Base-by-base conservation (phyloP, 176 grass and related monocot genomes). In the Musa schizocarpa region DNA sequence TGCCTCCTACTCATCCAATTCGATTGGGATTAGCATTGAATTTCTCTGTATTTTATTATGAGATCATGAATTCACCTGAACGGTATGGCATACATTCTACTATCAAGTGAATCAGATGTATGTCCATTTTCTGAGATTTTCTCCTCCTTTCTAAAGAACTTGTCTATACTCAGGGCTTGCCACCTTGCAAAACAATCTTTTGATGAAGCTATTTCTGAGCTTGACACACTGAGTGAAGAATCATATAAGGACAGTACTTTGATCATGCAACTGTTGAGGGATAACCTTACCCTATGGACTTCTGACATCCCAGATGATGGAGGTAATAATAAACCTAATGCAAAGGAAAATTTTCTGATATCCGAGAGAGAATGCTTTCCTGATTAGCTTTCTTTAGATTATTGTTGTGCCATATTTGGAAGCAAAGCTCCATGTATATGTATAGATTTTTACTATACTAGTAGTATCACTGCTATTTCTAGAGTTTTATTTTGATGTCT, bases 31-130 rank as follows among this genome's bases (percentile, higher is more conserved):
- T 89, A 1, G 87, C 87, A 68, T 80, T 89, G 80, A 89, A 89
- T 79, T 83, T 86, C 62, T 83, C 87, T 69, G 87, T 89, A 52
- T 86, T 89, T 73, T 83, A 89, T 69, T 86, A 86, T 81, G 87
- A 89, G 77, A 89, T 89, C 51, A 89, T 89, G 87, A 89, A 86
- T 14, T 89, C 87, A 65, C 83, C 87, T 58, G 87, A 89, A 61
- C 82, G 81, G 87, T 89, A 86, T 67, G 65, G 51, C 10, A 43
- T 43, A 43, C 34, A 43, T 65, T n/a, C 54, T 57, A 65, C 25
- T 14, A 65, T n/a, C 29, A 11, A 13, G 22, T 65, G 27, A 27
- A 25, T 27, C 8, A 79, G 11, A 75, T 57, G 10, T 53, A 23
- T 13, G 43, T 0, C 13, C 23, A 58, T 55, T 52, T 2, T 74